Conservation (phyloP, 768 basidiomycete genomes). For the Nevesoporus exiguus region DNA sequence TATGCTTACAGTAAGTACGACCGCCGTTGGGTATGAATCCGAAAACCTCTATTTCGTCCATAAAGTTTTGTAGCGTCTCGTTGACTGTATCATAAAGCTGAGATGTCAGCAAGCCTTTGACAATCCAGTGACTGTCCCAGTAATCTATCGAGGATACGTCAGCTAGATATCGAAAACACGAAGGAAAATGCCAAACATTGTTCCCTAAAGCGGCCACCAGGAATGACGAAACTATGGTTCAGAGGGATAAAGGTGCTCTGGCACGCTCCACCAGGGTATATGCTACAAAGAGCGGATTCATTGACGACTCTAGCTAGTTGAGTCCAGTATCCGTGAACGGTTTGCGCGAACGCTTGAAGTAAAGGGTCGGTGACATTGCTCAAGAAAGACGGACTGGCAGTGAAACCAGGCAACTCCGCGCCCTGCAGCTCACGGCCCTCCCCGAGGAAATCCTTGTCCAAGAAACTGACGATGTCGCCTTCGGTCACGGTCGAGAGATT, state of each 20-base stretch:
- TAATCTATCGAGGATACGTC: slow-evolving; percentile 37
- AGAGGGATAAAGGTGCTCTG: slow-evolving; percentile 86
- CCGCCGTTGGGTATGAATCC: slow-evolving; percentile 97
- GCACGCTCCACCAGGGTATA: slow-evolving; percentile 48
- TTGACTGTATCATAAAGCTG: slow-evolving; percentile 71
- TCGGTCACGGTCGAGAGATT: slow-evolving; percentile 48
- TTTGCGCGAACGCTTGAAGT: slow-evolving; percentile 65
- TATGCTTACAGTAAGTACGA: slow-evolving; percentile 73
- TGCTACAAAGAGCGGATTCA: slow-evolving; percentile 57
- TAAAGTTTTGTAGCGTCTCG: slow-evolving; percentile 85
- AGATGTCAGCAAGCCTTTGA: slow-evolving; percentile 81
- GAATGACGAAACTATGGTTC: slow-evolving; percentile 89
- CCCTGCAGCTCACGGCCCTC: slow-evolving; percentile 83
- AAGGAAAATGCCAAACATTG: slow-evolving; percentile 55
- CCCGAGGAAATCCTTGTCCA: slow-evolving; percentile 72
- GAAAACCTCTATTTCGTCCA: slow-evolving; percentile 82
- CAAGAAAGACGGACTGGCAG: slow-evolving; percentile 60
- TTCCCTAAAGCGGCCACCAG: slow-evolving; percentile 83
- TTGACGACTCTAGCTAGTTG: slow-evolving; percentile 78
- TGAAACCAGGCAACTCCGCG: slow-evolving; percentile 59
- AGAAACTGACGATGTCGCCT: slow-evolving; percentile 62
- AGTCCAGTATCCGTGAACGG: slow-evolving; percentile 86
- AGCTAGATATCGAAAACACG: neutral
- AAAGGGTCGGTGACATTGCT: slow-evolving; percentile 66
- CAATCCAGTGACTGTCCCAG: slow-evolving; percentile 81